phyloP scores from a whole-genome alignment of 2,329 filamentous ascomycete species.

The Diaporthe capsici region DNA sequence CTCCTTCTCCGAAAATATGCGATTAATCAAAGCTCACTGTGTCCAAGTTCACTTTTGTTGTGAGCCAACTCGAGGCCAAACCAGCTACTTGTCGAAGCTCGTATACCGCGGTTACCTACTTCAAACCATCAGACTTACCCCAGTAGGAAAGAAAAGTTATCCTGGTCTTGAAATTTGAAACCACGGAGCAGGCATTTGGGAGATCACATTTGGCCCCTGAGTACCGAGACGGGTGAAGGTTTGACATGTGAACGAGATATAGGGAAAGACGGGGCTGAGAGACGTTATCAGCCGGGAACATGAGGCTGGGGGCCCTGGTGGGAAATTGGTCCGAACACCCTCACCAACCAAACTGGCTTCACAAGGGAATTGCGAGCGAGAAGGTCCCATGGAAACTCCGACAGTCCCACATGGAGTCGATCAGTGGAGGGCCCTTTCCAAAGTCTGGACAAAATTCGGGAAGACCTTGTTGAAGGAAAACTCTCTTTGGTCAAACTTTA shows the following conservation, averaged over 20 bases:
- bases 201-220: background rate
- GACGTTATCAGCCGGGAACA: no score
- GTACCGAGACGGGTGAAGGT: background rate
- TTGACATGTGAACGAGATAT: background rate
- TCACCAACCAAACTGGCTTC: background rate
- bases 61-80: fast-evolving
- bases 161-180: background rate
- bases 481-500: background rate
- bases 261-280: background rate
- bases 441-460: background rate
- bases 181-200: background rate
- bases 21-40: background rate
- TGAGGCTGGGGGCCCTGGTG: background rate
- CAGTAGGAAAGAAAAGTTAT: fast-evolving
- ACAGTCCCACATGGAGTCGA: background rate
- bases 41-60: background rate
- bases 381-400: background rate
- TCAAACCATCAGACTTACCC: background rate
- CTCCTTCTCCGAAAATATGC: no score
- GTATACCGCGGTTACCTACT: background rate
- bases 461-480: no score
- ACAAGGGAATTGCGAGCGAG: background rate
- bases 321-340: no score
- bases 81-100: background rate
- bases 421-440: no score